Percentiles rank a stretch among this genome's conserved stretches.
Conservation (phyloP, 148 eudicot genomes). For the Persicaria tinctoria region DNA sequence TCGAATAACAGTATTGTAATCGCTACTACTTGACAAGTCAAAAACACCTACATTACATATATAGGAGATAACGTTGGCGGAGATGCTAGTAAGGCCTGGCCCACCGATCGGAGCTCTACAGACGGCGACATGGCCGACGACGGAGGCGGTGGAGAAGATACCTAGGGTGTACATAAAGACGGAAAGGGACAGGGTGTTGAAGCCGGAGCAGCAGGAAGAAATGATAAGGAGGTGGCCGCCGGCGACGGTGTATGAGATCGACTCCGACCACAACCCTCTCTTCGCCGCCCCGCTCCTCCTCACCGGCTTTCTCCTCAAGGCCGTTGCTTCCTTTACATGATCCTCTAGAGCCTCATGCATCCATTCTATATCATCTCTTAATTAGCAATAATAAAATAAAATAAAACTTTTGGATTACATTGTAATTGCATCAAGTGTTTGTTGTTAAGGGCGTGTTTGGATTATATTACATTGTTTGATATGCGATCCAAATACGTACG, state of each 20-base stretch:
- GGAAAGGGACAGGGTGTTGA: too few relatives aligned
- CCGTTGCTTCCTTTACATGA: neutral
- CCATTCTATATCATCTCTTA: neutral
- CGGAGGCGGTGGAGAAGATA: neutral
- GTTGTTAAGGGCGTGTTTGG: too few relatives aligned
- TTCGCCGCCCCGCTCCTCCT: too few relatives aligned
- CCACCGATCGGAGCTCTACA: constrained; percentile 11
- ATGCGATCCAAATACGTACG: too few relatives aligned
- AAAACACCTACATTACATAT: neutral
- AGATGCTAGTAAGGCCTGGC: constrained; percentile 20
- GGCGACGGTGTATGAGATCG: too few relatives aligned
- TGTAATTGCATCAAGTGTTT: too few relatives aligned
- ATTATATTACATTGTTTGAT: too few relatives aligned
- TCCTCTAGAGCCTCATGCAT: neutral
- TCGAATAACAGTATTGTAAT: constrained; percentile 7
- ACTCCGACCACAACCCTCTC: too few relatives aligned
- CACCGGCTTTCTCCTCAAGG: neutral
- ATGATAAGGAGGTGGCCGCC: too few relatives aligned
- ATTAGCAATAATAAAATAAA: neutral
- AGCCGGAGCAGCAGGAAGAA: too few relatives aligned
- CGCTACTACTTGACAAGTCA: constrained; percentile 18
- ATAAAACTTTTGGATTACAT: neutral
- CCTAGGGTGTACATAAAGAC: constrained; percentile 16
- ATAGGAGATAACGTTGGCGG: constrained; percentile 25
- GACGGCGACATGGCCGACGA: neutral